Conservation (phyloP, 331 rosid genomes). For the Pyrus hybrid region DNA sequence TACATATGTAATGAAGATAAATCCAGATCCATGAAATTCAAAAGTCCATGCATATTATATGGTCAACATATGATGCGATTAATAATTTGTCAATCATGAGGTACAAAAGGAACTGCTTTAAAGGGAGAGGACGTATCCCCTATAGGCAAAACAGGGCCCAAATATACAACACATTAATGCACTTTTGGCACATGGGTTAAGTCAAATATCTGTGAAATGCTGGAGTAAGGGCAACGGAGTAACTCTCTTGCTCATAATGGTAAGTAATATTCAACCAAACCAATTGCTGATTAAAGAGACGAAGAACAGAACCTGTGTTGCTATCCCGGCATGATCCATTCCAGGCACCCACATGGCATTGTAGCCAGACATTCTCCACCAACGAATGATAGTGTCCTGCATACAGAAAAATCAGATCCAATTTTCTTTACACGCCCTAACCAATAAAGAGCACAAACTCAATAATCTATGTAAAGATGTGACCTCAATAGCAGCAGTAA, state of each 20-base stretch:
- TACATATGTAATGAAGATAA: background rate
- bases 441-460: constrained; percentile 1
- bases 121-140: background rate
- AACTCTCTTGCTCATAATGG: background rate
- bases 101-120: background rate
- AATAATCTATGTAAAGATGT: constrained; percentile 33
- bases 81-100: background rate
- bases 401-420: constrained; percentile 13
- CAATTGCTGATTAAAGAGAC: background rate
- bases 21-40: background rate
- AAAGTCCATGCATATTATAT: background rate
- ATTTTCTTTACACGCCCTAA: background rate
- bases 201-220: background rate
- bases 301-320: constrained; percentile 63
- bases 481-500: constrained; percentile 94
- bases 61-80: background rate
- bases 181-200: background rate
- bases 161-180: background rate
- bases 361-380: constrained; percentile 92
- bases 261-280: background rate
- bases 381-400: constrained; percentile 89
- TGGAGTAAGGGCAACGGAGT: background rate
- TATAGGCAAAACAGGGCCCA: background rate
- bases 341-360: constrained; percentile 96
- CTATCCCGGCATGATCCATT: constrained; percentile 94